A percentile compares a stretch with the other conserved stretches of the same genome.
phyloP scores from a whole-genome alignment of 2,329 filamentous ascomycete species.

The Penicillium sp. region DNA sequence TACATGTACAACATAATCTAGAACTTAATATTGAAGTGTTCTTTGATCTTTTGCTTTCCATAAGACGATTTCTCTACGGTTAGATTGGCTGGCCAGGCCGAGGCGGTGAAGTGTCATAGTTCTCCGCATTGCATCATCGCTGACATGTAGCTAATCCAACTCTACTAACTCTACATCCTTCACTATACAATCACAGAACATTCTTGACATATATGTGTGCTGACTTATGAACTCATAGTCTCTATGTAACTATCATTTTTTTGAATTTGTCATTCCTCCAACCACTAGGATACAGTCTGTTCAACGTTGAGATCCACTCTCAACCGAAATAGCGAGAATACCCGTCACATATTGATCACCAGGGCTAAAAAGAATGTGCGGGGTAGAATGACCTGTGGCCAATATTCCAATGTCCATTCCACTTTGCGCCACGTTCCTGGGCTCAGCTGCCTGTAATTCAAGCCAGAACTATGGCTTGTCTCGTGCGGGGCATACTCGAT shows the following conservation, averaged over 20 bases:
- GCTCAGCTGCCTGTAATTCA: background rate
- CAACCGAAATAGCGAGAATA: background rate
- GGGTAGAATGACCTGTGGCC: constrained; percentile 1
- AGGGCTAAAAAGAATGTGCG: background rate
- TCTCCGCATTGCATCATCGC: constrained; percentile 23
- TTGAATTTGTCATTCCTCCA: background rate
- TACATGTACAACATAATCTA: background rate
- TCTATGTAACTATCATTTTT: background rate
- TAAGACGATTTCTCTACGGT: constrained; percentile 11
- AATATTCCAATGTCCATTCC: background rate
- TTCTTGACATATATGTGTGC: background rate
- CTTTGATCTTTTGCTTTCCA: background rate
- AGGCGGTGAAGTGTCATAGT: constrained; percentile 16
- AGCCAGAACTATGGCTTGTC: background rate
- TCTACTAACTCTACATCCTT: background rate
- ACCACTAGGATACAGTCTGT: background rate
- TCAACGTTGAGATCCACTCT: constrained; percentile 9
- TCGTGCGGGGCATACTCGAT: background rate
- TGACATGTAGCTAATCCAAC: background rate
- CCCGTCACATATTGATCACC: constrained; percentile 2
- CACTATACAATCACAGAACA: background rate
- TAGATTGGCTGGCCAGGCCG: constrained; percentile 13
- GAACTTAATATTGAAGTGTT: background rate
- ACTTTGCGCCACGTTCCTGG: background rate
- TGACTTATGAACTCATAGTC: background rate